A percentile compares a stretch with the other conserved stretches of the same genome.
Conservation (phyloP, 2,329 filamentous ascomycete species). For the Aureobasidium zeae region DNA sequence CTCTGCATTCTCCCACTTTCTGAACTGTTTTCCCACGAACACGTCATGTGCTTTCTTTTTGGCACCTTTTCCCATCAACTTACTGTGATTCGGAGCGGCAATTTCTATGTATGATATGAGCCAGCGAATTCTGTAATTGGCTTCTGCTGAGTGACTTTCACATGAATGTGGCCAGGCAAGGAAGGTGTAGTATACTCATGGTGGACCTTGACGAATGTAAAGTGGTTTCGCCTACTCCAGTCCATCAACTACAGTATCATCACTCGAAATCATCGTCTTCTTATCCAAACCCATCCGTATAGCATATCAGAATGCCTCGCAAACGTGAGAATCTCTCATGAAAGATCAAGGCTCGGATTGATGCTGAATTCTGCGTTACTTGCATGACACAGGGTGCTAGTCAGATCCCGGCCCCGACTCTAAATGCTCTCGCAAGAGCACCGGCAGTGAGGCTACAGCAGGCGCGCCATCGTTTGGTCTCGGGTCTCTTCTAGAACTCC, state of each 20-base stretch:
- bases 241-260: too few relatives aligned
- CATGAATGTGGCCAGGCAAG: too few relatives aligned
- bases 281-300: neutral
- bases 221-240: too few relatives aligned
- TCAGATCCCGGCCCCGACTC: slow-evolving; percentile 1
- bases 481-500: neutral
- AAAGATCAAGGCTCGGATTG: neutral
- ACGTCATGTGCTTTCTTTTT: slow-evolving; percentile 17
- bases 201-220: too few relatives aligned
- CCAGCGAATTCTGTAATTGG: neutral
- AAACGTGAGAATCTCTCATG: neutral
- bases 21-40: slow-evolving; percentile 19
- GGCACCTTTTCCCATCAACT: slow-evolving; percentile 10
- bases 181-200: too few relatives aligned
- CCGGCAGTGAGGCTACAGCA: neutral
- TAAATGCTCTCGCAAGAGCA: neutral
- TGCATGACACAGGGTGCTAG: neutral
- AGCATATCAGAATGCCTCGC: neutral
- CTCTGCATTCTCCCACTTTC: slow-evolving; percentile 15
- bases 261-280: neutral
- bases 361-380: too few relatives aligned
- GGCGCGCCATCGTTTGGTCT: neutral
- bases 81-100: slow-evolving; percentile 6
- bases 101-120: slow-evolving; percentile 2
- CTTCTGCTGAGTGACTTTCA: neutral